Evolutionary conservation across 2,329 filamentous ascomycete genomes (phyloP).

Genomic region (Thelonectria rubi): DNA sequence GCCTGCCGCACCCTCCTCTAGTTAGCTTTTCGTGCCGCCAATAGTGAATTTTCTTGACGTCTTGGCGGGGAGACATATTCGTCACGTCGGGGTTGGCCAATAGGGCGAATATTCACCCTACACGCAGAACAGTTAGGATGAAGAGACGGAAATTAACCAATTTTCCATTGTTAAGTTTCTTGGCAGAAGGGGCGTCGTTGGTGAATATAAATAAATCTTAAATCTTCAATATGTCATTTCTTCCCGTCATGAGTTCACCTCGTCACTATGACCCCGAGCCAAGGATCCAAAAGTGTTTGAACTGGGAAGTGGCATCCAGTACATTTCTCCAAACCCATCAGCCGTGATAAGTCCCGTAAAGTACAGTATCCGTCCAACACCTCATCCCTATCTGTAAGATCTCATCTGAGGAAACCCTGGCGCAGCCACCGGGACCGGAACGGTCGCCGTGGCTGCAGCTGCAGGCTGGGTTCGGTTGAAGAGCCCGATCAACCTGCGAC

Average conservation of each 20-base stretch:
- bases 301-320: constrained; percentile 31
- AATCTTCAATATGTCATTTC: neutral
- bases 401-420: constrained; percentile 51
- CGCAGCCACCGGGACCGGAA: constrained; percentile 47
- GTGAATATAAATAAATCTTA: neutral
- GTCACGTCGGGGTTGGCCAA: neutral
- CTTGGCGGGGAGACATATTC: too few relatives aligned
- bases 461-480: constrained; percentile 70
- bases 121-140: neutral
- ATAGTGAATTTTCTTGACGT: neutral
- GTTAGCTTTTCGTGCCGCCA: neutral
- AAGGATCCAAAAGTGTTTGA: constrained; percentile 32
- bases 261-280: neutral
- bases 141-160: neutral
- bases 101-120: too few relatives aligned
- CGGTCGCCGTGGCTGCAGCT: constrained; percentile 41
- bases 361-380: constrained; percentile 20
- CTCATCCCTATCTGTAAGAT: constrained; percentile 45
- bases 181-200: neutral
- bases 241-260: neutral
- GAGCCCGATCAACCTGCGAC: constrained; percentile 77
- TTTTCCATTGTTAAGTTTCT: neutral
- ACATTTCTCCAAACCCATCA: constrained; percentile 7
- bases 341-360: constrained; percentile 27
- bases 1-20: neutral